These are phyloP conservation scores for Lanmaoa rubissima DNA, from an alignment of 768 basidiomycete genomes.

Conservation along the genomic window DNA sequence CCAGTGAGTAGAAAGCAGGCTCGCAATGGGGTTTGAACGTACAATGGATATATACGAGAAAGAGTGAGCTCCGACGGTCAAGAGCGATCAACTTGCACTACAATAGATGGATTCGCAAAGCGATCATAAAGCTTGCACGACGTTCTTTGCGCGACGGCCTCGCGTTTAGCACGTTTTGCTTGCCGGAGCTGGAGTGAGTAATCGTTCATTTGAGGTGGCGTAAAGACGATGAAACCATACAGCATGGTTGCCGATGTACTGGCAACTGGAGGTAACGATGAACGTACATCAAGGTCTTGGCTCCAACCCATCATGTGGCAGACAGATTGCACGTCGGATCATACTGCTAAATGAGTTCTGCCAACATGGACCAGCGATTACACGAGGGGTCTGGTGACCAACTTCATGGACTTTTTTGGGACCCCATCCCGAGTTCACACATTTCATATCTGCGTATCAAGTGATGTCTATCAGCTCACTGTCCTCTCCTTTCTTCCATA, in stretches of 20 bases:
- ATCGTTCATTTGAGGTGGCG: constrained; percentile 25
- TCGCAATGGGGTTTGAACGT: constrained; percentile 10
- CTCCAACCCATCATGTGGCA: neutral
- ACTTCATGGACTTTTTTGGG: neutral
- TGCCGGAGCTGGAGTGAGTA: constrained; percentile 30
- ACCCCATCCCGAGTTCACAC: neutral
- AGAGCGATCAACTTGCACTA: constrained; percentile 23
- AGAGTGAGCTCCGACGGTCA: constrained; percentile 20
- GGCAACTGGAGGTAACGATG: neutral
- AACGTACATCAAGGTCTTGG: neutral
- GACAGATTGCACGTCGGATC: neutral
- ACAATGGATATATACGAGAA: constrained; percentile 28
- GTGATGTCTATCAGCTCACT: neutral
- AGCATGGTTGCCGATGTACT: neutral
- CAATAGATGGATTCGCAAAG: constrained; percentile 22
- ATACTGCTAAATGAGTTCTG: neutral
- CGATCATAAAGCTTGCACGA: constrained; percentile 24
- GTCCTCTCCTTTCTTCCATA: neutral
- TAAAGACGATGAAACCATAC: constrained; percentile 15
- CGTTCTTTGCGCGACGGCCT: constrained; percentile 24
- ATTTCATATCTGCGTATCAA: constrained; percentile 21
- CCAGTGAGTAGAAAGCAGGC: constrained; percentile 11
- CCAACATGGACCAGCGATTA: neutral
- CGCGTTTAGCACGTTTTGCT: constrained; percentile 35
- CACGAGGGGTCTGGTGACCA: constrained; percentile 4